Base-by-base conservation (phyloP, 345 rosid species). In the Camelina sativa region DNA sequence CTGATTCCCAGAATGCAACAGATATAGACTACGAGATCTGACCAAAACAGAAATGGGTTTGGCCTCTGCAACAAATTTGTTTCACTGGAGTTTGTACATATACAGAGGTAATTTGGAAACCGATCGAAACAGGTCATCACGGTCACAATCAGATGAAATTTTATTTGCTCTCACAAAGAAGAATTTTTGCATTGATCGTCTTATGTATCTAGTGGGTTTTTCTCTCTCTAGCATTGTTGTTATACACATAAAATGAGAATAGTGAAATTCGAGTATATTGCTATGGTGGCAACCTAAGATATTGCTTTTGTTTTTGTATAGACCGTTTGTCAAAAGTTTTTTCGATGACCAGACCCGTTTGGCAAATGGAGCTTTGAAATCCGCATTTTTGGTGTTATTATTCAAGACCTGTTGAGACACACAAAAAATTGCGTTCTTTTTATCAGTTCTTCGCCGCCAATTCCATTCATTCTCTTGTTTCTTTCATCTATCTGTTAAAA, bases 11-110 rank as follows among this genome's bases (percentile, higher is more conserved):
- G 77, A 90, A 94, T 75, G 51, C 79, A 55, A 87, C 99, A 5
- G 99, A 94, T 76, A 86, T 94, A 62, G 97, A 94, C 79, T 92
- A 91, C 51, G 88, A 89, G 61, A 73, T 79, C 15, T 78, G 56
- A 76, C 47, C 8, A 72, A 68, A 19, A 68, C 50, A 52, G 5
- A 43, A 61, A 63, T 47, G 48, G 25, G 30, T 62, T 62, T 38
- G n/a, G 62, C 51, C 52, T 61, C 56, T 44, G 57, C 56, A 47
- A 43, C 76, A 72, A 61, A 17, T 43, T 35, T 25, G 47, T 61
- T 62, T 52, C 41, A 41, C 28, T 54, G 35, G 62, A 41, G 54
- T 73, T 73, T 73, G 76, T 73, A 73, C 19, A 72, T 73, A 72
- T 32, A 63, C 55, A 54, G 55, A 52, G 46, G 47, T 25, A 55